Conservation (phyloP, 768 basidiomycete species). For the Coprinopsis sp. region DNA sequence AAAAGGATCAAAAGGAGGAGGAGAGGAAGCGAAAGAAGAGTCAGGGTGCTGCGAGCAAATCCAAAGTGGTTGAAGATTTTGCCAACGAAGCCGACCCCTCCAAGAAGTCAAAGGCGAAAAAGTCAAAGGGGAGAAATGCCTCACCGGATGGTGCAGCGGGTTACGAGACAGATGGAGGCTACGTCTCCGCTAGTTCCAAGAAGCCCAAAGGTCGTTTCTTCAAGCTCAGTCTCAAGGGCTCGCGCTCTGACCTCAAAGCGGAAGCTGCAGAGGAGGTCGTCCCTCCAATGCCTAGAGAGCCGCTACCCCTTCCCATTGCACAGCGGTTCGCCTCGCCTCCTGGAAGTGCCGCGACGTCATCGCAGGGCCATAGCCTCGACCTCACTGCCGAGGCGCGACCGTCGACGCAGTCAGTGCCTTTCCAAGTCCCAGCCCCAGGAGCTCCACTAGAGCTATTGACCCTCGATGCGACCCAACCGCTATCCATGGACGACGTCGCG, state of each 20-base stretch:
- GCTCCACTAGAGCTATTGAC: no score
- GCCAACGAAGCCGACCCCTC: constrained; percentile 27
- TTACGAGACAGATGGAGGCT: constrained; percentile 38
- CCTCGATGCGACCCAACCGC: no score
- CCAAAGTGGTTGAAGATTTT: constrained; percentile 12
- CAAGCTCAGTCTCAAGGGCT: constrained; percentile 35
- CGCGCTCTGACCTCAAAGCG: constrained; percentile 30
- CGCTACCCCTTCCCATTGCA: constrained; percentile 37
- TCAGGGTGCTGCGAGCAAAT: constrained; percentile 10
- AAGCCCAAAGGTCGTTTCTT: constrained; percentile 43
- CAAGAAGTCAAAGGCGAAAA: constrained; percentile 21
- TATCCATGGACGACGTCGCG: no score
- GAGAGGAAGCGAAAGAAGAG: constrained; percentile 12
- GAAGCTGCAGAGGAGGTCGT: constrained; percentile 17
- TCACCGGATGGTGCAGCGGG: constrained; percentile 19
- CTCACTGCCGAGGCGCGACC: no score
- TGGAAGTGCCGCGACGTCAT: neutral
- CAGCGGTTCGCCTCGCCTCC: constrained; percentile 40
- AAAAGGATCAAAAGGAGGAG: constrained; percentile 17
- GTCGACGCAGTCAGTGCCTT: no score
- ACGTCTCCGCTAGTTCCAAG: constrained; percentile 23
- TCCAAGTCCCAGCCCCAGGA: no score
- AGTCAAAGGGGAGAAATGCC: constrained; percentile 19
- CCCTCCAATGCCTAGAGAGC: constrained; percentile 17
- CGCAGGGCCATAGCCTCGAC: no score